Evolutionary conservation across 2,329 filamentous ascomycete species (phyloP).

Genomic region (Alternaria tenuissima): DNA sequence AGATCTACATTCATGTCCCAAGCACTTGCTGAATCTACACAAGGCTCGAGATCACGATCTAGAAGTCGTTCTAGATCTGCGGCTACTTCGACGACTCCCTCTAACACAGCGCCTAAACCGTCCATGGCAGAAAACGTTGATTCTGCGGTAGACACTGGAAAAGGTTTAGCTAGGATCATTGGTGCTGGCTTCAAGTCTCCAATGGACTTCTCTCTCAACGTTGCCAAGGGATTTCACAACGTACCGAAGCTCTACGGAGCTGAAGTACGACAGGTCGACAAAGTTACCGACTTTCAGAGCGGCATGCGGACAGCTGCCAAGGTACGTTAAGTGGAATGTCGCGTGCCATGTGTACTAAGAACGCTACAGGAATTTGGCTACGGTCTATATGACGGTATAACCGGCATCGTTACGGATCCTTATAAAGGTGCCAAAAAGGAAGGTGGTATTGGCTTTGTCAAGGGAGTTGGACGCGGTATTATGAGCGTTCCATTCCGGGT

Average conservation of each 20-base stretch:
- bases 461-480: slow-evolving; percentile 83
- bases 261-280: slow-evolving; percentile 77
- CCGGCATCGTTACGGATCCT: slow-evolving; percentile 82
- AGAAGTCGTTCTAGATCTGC: slow-evolving; percentile 13
- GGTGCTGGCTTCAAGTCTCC: slow-evolving; percentile 79
- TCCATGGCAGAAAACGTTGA: slow-evolving; percentile 52
- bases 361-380: slow-evolving; percentile 70
- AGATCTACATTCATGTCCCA: slow-evolving; percentile 44
- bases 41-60: slow-evolving; percentile 40
- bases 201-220: slow-evolving; percentile 82
- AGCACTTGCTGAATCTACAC: slow-evolving; percentile 41
- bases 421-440: slow-evolving; percentile 72
- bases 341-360: slow-evolving; percentile 8
- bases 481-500: slow-evolving; percentile 84
- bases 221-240: slow-evolving; percentile 89
- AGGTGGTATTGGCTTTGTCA: slow-evolving; percentile 72
- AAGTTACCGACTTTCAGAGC: slow-evolving; percentile 78
- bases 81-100: slow-evolving; percentile 15
- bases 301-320: slow-evolving; percentile 81
- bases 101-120: slow-evolving; percentile 24
- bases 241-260: slow-evolving; percentile 86
- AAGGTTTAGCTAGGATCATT: slow-evolving; percentile 75
- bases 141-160: slow-evolving; percentile 70
- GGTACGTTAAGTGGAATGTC: slow-evolving; percentile 43
- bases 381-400: slow-evolving; percentile 82